Base-by-base conservation (phyloP, 2,329 filamentous ascomycete genomes). In the Paraphoma sp. region DNA sequence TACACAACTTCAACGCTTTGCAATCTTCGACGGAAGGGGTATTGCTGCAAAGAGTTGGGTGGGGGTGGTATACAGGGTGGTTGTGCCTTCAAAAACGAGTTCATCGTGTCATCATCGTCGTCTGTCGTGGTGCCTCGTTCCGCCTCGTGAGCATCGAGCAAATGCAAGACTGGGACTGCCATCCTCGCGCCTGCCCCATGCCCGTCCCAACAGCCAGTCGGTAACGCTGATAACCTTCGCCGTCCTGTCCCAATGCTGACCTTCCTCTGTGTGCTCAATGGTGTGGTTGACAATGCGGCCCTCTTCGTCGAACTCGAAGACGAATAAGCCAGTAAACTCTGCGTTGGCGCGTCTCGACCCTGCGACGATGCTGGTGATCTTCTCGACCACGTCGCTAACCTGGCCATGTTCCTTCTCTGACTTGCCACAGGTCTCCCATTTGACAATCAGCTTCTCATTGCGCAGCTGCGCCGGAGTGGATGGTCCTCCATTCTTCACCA, bases 271-370 rank as follows among this genome's bases (percentile, higher is more conserved):
- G 78, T 96, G 91, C 78, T 99, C 95, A 69, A 99, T 98, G 0
- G 92, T 96, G 76, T 98, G 95, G 65, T 87, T 92, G 46, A 90
- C 78, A 36, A 99, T 87, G 61, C 92, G 84, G 1, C 95, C 95
- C 68, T 96, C 86, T 45, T 87, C 83, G 71, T 98, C 95, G 74
- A 99, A 99, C 63, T 96, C 92, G 75, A 99, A 99, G 56, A 97
- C 89, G 77, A 98, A 99, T 10, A 98, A 78, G 0, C 95, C 95
- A 1, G 88, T 91, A 67, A 98, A 98, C 70, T 93, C 90, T 69
- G 91, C 89, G 18, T 76, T 65, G 2, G 56, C 47, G 11, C 52
- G 48, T 16, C 59, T 62, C 64, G 82, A 77, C 16, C 84, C 81
- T 48, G 86, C 83, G 4, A 88, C 79, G 41, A 86, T 84, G 40